Percentiles rank a stretch among this genome's conserved stretches.
phyloP scores from a whole-genome alignment of 2,329 filamentous ascomycete species.

The Cladobotryum mycophilum region DNA sequence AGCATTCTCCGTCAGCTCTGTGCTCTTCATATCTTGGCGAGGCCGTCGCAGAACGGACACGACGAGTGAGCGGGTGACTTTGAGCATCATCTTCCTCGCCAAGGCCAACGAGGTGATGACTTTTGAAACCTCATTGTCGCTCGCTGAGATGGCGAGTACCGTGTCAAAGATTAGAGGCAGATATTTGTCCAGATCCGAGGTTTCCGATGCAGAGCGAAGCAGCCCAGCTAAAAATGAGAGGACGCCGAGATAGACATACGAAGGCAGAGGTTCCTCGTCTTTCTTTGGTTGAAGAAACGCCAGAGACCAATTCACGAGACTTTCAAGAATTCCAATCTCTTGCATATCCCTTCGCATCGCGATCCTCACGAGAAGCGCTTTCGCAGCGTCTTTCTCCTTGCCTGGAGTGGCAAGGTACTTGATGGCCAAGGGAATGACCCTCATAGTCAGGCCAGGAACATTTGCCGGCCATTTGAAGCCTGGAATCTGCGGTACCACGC shows the following conservation, averaged over 20 bases:
- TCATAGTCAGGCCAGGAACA: slow-evolving; percentile 63
- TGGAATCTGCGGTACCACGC: slow-evolving; percentile 34
- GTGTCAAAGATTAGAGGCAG: slow-evolving; percentile 60
- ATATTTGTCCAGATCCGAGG: slow-evolving; percentile 65
- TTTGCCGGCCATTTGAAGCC: slow-evolving; percentile 51
- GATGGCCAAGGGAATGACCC: slow-evolving; percentile 65
- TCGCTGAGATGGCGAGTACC: slow-evolving; percentile 53
- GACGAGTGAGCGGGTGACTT: slow-evolving; percentile 71
- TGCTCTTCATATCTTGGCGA: slow-evolving; percentile 34
- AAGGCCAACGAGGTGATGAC: slow-evolving; percentile 65
- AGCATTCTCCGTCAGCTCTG: slow-evolving; percentile 65
- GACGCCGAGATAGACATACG: slow-evolving; percentile 72
- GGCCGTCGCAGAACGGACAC: slow-evolving; percentile 56
- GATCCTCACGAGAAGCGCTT: slow-evolving; percentile 70
- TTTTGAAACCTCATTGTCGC: slow-evolving; percentile 41
- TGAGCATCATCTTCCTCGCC: slow-evolving; percentile 75
- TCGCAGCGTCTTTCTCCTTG: slow-evolving; percentile 88
- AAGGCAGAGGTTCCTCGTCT: slow-evolving; percentile 36
- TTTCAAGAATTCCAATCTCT: slow-evolving; percentile 60
- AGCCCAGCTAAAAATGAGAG: slow-evolving; percentile 75
- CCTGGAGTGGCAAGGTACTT: slow-evolving; percentile 68
- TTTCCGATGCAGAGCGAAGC: slow-evolving; percentile 61
- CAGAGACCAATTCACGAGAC: slow-evolving; percentile 66
- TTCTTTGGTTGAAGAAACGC: slow-evolving; percentile 45
- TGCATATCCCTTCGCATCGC: slow-evolving; percentile 88